Conservation (phyloP, 164 flowering plant genomes). For the Nymphaea thermarum region DNA sequence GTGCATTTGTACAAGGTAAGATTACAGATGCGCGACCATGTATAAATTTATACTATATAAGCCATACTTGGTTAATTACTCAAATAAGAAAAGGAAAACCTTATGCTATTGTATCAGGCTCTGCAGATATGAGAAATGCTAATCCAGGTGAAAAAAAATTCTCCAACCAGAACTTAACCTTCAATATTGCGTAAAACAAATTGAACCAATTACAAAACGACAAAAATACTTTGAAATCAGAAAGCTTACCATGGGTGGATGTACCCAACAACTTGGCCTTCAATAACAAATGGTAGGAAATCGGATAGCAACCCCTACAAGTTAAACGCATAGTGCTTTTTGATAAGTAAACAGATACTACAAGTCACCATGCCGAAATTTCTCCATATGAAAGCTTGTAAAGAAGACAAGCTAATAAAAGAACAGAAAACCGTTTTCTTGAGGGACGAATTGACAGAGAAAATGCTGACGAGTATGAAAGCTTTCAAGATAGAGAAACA, state of each 20-base stretch:
- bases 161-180: no score
- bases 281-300: conserved; percentile 9
- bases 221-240: background rate
- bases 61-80: no score
- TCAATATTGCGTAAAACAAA: no score
- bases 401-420: background rate
- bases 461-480: background rate
- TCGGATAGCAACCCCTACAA: conserved; percentile 7
- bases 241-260: conserved; percentile 7
- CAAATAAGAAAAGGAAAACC: no score
- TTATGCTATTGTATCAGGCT: no score
- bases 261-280: conserved; percentile 7
- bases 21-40: no score
- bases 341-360: background rate
- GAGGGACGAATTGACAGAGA: background rate
- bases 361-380: background rate
- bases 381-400: background rate
- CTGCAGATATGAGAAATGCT: no score
- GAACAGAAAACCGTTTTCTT: background rate
- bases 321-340: background rate
- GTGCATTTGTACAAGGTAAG: no score
- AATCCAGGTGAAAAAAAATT: no score
- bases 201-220: background rate
- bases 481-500: background rate
- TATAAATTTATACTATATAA: no score